Percentiles rank a stretch among this genome's conserved stretches.
Evolutionary conservation across 2,329 filamentous ascomycete genomes (phyloP).

Genomic region (Diplodia sapinea): DNA sequence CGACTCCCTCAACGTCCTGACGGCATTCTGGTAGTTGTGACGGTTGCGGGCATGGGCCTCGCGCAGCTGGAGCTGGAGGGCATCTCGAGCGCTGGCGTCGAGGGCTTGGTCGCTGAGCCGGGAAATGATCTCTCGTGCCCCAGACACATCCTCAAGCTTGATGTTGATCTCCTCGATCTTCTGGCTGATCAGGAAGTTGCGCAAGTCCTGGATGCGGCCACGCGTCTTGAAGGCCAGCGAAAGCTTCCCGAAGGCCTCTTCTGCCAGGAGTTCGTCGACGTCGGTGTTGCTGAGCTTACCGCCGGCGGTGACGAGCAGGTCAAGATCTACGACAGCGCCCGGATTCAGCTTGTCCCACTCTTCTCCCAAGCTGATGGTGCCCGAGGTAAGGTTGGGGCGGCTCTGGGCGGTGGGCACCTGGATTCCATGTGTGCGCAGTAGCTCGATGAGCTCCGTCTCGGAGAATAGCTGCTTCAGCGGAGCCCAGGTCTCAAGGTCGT

Average conservation of each 20-base stretch:
- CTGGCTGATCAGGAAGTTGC: slow-evolving; percentile 39
- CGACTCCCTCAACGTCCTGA: slow-evolving; percentile 34
- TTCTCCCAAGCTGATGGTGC: slow-evolving; percentile 35
- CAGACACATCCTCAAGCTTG: slow-evolving; percentile 42
- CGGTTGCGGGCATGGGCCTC: slow-evolving; percentile 42
- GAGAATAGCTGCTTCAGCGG: slow-evolving; percentile 34
- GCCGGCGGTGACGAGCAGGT: slow-evolving; percentile 35
- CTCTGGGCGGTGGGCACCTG: slow-evolving; percentile 34
- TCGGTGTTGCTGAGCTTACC: slow-evolving; percentile 36
- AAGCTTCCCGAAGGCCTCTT: slow-evolving; percentile 42
- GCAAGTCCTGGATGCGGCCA: slow-evolving; percentile 37
- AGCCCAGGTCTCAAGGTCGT: slow-evolving; percentile 38
- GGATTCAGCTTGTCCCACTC: slow-evolving; percentile 37
- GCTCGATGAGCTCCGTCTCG: slow-evolving; percentile 36
- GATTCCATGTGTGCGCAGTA: slow-evolving; percentile 35
- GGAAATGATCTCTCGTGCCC: slow-evolving; percentile 40
- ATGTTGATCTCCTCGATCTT: slow-evolving; percentile 41
- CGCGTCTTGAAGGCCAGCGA: slow-evolving; percentile 43
- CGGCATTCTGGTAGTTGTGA: slow-evolving; percentile 35
- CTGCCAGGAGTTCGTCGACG: slow-evolving; percentile 37
- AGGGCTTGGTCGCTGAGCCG: slow-evolving; percentile 34
- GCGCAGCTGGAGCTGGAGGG: slow-evolving; percentile 39
- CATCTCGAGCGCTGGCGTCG: slow-evolving; percentile 32
- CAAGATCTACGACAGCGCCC: slow-evolving; percentile 36
- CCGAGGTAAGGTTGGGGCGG: slow-evolving; percentile 32